Percentiles rank a stretch among this genome's conserved stretches.
These are phyloP conservation scores for Hibiscus trionum DNA, from an alignment of 345 rosid genomes.

Conservation along the genomic window DNA sequence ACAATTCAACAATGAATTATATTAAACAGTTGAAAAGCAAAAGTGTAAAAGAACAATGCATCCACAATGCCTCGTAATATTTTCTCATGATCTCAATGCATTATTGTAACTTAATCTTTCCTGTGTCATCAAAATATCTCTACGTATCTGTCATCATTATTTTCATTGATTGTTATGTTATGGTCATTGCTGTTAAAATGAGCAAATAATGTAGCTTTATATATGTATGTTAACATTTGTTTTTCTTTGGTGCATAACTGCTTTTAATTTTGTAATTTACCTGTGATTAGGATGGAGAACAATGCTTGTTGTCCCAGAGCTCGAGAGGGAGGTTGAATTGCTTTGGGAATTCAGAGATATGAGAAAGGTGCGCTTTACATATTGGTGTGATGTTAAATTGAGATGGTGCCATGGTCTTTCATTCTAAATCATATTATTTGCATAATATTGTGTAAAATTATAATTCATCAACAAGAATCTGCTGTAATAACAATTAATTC, in stretches of 20 bases:
- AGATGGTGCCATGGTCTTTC: not conserved
- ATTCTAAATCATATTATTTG: not conserved
- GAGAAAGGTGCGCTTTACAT: constrained; percentile 51
- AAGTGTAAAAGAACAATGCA: too few relatives aligned
- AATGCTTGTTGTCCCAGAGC: constrained; percentile 97
- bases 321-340: constrained; percentile 86
- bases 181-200: too few relatives aligned
- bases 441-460: not conserved
- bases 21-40: not conserved
- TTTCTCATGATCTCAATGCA: not conserved
- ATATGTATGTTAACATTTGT: not conserved
- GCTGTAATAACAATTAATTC: not conserved
- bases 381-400: not conserved
- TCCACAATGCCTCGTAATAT: not conserved
- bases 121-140: too few relatives aligned
- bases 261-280: not conserved
- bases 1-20: not conserved
- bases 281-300: constrained; percentile 80
- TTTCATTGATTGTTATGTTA: too few relatives aligned
- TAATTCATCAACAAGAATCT: not conserved
- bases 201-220: not conserved
- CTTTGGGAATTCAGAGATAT: constrained; percentile 65
- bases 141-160: too few relatives aligned
- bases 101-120: not conserved
- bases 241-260: not conserved